These are phyloP conservation scores for Penicillium egyptiacum DNA, from an alignment of 495 filamentous ascomycete species.

Conservation along the genomic window DNA sequence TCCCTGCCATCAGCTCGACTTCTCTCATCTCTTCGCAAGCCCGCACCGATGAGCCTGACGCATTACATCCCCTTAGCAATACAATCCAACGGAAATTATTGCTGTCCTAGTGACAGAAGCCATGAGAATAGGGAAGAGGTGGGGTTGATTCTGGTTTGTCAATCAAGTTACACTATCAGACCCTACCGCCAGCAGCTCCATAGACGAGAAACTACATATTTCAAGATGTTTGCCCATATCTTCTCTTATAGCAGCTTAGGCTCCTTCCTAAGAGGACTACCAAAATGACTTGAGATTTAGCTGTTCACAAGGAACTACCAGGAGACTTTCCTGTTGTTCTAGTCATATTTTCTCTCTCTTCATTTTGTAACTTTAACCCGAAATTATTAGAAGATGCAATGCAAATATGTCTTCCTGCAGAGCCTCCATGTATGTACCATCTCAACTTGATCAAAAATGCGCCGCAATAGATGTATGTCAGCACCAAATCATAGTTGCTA, in stretches of 20 bases:
- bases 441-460: background rate
- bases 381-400: background rate
- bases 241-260: background rate
- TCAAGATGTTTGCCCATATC: background rate
- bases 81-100: no score
- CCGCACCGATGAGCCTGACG: no score
- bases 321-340: background rate
- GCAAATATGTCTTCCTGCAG: conserved; percentile 1
- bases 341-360: background rate
- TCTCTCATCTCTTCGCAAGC: no score
- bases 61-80: no score
- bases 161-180: no score
- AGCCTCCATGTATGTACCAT: conserved; percentile 4
- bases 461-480: conserved; percentile 4
- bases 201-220: no score
- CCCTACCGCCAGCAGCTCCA: no score
- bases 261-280: background rate
- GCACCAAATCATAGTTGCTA: conserved; percentile 8
- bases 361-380: background rate
- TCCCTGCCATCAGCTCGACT: no score
- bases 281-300: background rate
- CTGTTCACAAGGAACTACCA: background rate
- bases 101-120: no score
- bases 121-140: no score
- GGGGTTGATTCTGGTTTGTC: no score